Conservation (phyloP, 495 filamentous ascomycete species). For the Penicillium fimorum region DNA sequence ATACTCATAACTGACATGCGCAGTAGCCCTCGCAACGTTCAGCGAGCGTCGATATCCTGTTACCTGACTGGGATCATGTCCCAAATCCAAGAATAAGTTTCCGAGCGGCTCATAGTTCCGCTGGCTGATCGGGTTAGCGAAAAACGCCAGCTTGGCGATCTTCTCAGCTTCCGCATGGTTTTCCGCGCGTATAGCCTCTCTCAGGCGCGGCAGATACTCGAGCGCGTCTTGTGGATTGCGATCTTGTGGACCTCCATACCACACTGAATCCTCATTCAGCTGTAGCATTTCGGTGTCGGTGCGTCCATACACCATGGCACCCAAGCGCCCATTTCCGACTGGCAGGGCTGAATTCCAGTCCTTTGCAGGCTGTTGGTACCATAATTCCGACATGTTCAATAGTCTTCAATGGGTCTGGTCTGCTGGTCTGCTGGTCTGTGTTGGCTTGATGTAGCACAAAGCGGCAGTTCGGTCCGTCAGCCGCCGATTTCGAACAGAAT, state of each 20-base stretch:
- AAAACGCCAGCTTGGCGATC: conserved; percentile 39
- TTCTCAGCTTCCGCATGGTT: conserved; percentile 43
- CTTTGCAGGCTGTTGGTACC: conserved; percentile 29
- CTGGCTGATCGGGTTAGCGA: conserved; percentile 43
- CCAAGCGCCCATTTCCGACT: conserved; percentile 54
- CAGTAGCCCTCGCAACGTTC: conserved; percentile 37
- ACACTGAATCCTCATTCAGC: conserved; percentile 55
- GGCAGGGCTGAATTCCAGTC: conserved; percentile 34
- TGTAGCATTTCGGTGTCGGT: conserved; percentile 45
- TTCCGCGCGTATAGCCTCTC: conserved; percentile 41
- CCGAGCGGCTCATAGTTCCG: conserved; percentile 50
- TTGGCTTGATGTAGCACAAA: not conserved
- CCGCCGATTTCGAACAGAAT: not conserved
- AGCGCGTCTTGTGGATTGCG: conserved; percentile 41
- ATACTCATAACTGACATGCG: conserved; percentile 39
- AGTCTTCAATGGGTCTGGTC: not conserved
- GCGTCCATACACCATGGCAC: conserved; percentile 49
- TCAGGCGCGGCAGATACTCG: conserved; percentile 33
- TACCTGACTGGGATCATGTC: conserved; percentile 29
- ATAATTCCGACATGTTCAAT: conserved; percentile 30
- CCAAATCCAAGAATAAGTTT: conserved; percentile 47
- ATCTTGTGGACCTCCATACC: conserved; percentile 50
- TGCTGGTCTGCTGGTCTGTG: not conserved
- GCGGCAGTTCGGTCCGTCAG: conserved; percentile 9
- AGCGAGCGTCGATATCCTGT: conserved; percentile 45